These are phyloP conservation scores for Didymella exigua DNA, from an alignment of 2,329 filamentous ascomycete genomes.

Conservation along the genomic window DNA sequence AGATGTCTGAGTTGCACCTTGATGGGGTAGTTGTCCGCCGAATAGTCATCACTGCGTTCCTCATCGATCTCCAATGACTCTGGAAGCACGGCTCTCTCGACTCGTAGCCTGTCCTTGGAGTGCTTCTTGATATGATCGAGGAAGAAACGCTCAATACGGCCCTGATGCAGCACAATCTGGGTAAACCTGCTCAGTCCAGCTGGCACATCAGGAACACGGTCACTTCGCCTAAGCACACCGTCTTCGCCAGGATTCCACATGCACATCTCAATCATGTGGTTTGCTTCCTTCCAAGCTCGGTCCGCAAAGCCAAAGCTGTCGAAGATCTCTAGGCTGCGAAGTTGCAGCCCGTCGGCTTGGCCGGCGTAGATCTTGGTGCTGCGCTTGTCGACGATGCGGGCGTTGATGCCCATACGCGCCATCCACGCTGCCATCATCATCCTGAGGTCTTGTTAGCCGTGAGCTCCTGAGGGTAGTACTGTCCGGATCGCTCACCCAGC, in stretches of 20 bases:
- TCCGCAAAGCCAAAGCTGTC: slow-evolving; percentile 72
- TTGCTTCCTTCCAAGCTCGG: slow-evolving; percentile 67
- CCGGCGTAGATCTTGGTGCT: slow-evolving; percentile 50
- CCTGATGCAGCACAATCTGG: slow-evolving; percentile 73
- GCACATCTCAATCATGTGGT: slow-evolving; percentile 69
- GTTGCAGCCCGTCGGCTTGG: slow-evolving; percentile 52
- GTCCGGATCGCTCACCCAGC: slow-evolving; percentile 34
- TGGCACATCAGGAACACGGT: slow-evolving; percentile 67
- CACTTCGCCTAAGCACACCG: slow-evolving; percentile 63
- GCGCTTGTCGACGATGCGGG: slow-evolving; percentile 51
- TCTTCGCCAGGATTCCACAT: slow-evolving; percentile 64
- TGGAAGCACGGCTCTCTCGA: slow-evolving; percentile 65
- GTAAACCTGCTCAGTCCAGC: slow-evolving; percentile 67
- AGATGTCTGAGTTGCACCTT: slow-evolving; percentile 64
- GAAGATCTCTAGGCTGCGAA: slow-evolving; percentile 52
- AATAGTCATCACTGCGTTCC: slow-evolving; percentile 54
- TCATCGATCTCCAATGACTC: slow-evolving; percentile 62
- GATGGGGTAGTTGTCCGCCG: slow-evolving; percentile 61
- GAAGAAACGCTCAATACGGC: slow-evolving; percentile 71
- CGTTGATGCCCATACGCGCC: slow-evolving; percentile 48
- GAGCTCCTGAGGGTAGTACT: neutral
- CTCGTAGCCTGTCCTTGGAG: slow-evolving; percentile 58
- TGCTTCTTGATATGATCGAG: slow-evolving; percentile 64
- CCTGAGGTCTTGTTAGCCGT: slow-evolving; percentile 16
- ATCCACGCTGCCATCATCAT: slow-evolving; percentile 52